A percentile compares a stretch with the other conserved stretches of the same genome.
These are phyloP conservation scores for Chionographis japonica DNA, from an alignment of 106 monocot genomes.

Conservation along the genomic window DNA sequence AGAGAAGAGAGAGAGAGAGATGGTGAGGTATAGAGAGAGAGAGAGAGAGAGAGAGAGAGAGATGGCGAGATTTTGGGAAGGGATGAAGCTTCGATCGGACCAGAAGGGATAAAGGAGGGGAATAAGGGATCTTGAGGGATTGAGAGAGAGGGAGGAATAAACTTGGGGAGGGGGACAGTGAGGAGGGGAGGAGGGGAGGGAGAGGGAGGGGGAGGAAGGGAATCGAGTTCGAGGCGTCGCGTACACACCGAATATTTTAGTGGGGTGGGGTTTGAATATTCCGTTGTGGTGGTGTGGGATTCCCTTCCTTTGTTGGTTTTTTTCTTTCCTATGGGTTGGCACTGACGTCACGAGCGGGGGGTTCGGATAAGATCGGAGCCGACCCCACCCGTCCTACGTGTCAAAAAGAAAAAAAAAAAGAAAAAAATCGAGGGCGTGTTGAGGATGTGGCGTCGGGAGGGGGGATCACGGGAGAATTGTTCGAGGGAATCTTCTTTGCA, in stretches of 20 bases:
- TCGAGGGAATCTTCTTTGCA: too few species aligned
- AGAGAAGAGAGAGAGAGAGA: not conserved
- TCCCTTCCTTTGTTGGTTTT: too few species aligned
- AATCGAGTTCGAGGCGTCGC: slow-evolving; percentile 59
- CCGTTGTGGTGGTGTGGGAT: slow-evolving; percentile 2
- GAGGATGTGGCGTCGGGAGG: too few species aligned
- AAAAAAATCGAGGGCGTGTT: too few species aligned
- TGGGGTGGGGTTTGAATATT: slow-evolving; percentile 31
- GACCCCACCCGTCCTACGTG: too few species aligned
- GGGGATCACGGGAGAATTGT: too few species aligned
- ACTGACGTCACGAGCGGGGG: too few species aligned
- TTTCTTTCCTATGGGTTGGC: too few species aligned
- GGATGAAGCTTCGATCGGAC: not conserved
- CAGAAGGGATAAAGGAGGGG: not conserved
- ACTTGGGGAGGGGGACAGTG: not conserved
- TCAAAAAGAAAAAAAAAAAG: too few species aligned
- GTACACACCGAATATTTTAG: slow-evolving; percentile 34
- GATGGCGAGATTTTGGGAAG: not conserved
- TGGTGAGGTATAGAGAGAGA: not conserved
- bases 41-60: too few species aligned
- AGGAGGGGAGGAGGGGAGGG: not conserved
- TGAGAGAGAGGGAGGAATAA: not conserved
- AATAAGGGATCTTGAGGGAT: not conserved
- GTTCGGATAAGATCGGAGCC: too few species aligned
- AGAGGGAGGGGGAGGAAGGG: slow-evolving; percentile 4